Evolutionary conservation across 2,329 filamentous ascomycete genomes (phyloP).

Genomic region (Albifimbria verrucaria): DNA sequence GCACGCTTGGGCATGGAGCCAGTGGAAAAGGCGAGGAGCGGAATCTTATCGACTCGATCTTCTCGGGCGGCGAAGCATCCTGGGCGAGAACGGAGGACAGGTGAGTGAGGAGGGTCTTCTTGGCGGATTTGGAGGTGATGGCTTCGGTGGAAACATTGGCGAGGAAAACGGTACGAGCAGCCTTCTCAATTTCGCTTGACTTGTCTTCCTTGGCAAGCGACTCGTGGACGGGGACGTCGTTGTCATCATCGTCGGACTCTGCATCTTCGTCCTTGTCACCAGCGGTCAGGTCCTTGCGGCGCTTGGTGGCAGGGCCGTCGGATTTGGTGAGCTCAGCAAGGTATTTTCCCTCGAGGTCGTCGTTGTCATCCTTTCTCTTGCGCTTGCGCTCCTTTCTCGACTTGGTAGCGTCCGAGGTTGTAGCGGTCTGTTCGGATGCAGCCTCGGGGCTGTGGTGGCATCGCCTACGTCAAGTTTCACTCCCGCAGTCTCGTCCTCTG

Average conservation of each 20-base stretch:
- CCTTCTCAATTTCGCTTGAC: conserved; percentile 71
- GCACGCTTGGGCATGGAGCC: conserved; percentile 83
- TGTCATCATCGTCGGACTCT: conserved; percentile 36
- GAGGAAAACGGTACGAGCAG: conserved; percentile 85
- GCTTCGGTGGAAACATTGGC: conserved; percentile 84
- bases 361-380: conserved; percentile 65
- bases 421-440: neutral
- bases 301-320: conserved; percentile 54
- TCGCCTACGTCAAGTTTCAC: conserved; percentile 25
- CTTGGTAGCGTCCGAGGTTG: conserved; percentile 12
- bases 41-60: conserved; percentile 88
- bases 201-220: conserved; percentile 52
- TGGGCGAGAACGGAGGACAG: conserved; percentile 69
- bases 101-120: conserved; percentile 73
- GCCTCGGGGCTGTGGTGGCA: neutral
- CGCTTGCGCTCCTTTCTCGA: conserved; percentile 53
- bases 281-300: conserved; percentile 42
- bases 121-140: conserved; percentile 76
- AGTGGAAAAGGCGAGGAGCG: conserved; percentile 81
- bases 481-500: conserved; percentile 29
- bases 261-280: conserved; percentile 32
- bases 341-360: conserved; percentile 69
- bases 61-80: conserved; percentile 55
- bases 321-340: conserved; percentile 61
- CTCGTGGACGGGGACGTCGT: conserved; percentile 52